Percentiles rank a stretch among this genome's conserved stretches.
These are phyloP conservation scores for Paracamarosporium sp. DNA, from an alignment of 2,329 filamentous ascomycete species.

Conservation along the genomic window DNA sequence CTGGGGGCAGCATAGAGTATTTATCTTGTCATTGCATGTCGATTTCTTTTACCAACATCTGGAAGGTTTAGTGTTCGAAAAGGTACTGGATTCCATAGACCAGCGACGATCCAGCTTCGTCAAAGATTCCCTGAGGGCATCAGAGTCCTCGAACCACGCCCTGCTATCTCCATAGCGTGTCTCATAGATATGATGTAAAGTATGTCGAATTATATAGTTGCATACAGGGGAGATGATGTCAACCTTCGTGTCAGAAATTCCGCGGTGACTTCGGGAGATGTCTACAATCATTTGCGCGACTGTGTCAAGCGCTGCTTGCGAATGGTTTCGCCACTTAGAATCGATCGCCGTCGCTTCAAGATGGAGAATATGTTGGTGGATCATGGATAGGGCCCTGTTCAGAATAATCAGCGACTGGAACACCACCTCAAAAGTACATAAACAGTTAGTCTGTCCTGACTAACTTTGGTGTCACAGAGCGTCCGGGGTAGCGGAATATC, in stretches of 20 bases:
- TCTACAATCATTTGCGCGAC: constrained; percentile 12
- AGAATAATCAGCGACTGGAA: background rate
- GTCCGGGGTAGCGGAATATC: too few relatives aligned
- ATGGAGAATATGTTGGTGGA: constrained; percentile 1
- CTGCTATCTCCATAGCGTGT: constrained; percentile 6
- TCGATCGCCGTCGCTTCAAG: background rate
- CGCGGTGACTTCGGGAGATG: constrained; percentile 12
- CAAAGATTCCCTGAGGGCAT: constrained; percentile 7
- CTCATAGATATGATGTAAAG: constrained; percentile 8
- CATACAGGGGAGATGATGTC: background rate
- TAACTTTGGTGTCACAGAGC: too few relatives aligned
- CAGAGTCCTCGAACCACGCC: constrained; percentile 7
- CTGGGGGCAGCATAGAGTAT: too few relatives aligned
- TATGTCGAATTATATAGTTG: constrained; percentile 5
- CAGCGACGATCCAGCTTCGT: constrained; percentile 4
- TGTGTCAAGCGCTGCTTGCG: constrained; percentile 8
- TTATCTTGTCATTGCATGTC: background rate
- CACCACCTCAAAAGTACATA: too few relatives aligned
- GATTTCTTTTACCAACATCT: background rate
- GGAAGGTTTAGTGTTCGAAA: background rate
- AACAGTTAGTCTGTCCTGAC: too few relatives aligned
- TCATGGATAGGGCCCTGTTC: background rate
- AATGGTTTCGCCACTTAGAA: constrained; percentile 4
- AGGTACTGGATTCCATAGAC: background rate
- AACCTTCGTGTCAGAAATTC: constrained; percentile 3